phyloP scores from a whole-genome alignment of 441 rosid genomes.

The Corymbia calophylla region DNA sequence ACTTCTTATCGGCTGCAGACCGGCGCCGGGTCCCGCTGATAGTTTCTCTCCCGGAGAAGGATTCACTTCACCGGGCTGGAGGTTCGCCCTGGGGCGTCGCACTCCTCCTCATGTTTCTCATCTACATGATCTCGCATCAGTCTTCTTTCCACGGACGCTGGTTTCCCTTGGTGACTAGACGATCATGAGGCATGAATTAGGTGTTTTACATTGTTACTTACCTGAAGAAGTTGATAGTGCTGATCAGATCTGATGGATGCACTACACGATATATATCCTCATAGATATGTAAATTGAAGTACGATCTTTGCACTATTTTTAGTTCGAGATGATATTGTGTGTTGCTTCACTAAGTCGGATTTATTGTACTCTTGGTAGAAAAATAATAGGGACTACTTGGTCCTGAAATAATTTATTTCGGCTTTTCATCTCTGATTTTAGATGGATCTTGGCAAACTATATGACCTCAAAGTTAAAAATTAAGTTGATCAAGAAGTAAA shows the following conservation, averaged over 20 bases:
- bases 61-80: constrained; percentile 65
- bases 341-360: too few relatives aligned
- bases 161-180: constrained; percentile 52
- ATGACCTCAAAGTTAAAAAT: not conserved
- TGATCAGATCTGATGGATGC: not conserved
- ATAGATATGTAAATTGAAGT: not conserved
- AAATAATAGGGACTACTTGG: not conserved
- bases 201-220: not conserved
- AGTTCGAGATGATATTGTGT: not conserved
- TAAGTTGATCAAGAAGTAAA: not conserved
- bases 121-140: constrained; percentile 58
- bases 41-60: constrained; percentile 46
- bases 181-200: not conserved
- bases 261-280: not conserved
- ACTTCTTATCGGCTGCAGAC: constrained; percentile 23
- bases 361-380: not conserved
- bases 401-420: not conserved
- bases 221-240: not conserved
- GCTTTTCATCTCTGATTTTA: not conserved
- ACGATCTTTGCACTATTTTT: not conserved
- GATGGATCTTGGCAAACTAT: not conserved
- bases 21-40: constrained; percentile 15
- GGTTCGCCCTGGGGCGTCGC: constrained; percentile 85
- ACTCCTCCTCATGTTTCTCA: constrained; percentile 48
- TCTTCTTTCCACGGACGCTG: constrained; percentile 58